Evolutionary conservation across 345 rosid species (phyloP).

Genomic region (Sapria himalayana): DNA sequence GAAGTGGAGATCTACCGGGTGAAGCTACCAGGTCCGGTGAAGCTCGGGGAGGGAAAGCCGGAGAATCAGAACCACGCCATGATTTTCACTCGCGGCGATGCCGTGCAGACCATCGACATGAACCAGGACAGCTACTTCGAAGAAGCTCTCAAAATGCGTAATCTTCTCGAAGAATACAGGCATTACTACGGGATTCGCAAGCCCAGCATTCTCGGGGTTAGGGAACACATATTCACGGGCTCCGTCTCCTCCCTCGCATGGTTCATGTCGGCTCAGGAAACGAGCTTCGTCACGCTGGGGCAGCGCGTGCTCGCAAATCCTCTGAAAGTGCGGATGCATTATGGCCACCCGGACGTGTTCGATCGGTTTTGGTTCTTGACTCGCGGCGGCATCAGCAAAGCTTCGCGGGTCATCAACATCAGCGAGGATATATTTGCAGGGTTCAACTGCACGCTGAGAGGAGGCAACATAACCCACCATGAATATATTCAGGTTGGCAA

Average conservation of each 20-base stretch:
- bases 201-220: constrained; percentile 82
- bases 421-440: constrained; percentile 99
- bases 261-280: constrained; percentile 87
- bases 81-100: constrained; percentile 94
- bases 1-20: constrained; percentile 93
- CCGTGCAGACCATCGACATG: constrained; percentile 97
- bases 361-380: constrained; percentile 96
- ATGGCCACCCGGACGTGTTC: constrained; percentile 95
- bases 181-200: constrained; percentile 46
- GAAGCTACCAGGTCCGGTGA: constrained; percentile 82
- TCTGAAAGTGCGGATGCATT: constrained; percentile 86
- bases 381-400: constrained; percentile 94
- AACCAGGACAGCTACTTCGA: constrained; percentile 97
- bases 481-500: constrained; percentile 95
- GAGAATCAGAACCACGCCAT: constrained; percentile 96
- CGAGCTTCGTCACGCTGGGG: constrained; percentile 83
- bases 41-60: constrained; percentile 97
- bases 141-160: constrained; percentile 95
- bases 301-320: constrained; percentile 97
- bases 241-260: constrained; percentile 90
- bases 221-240: constrained; percentile 90
- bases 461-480: constrained; percentile 95
- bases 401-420: constrained; percentile 85
- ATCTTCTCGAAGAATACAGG: constrained; percentile 79
- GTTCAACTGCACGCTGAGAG: constrained; percentile 89